Percentiles rank a stretch among this genome's conserved stretches.
Conservation (phyloP, 495 filamentous ascomycete species). For the Penicillium odoratum region DNA sequence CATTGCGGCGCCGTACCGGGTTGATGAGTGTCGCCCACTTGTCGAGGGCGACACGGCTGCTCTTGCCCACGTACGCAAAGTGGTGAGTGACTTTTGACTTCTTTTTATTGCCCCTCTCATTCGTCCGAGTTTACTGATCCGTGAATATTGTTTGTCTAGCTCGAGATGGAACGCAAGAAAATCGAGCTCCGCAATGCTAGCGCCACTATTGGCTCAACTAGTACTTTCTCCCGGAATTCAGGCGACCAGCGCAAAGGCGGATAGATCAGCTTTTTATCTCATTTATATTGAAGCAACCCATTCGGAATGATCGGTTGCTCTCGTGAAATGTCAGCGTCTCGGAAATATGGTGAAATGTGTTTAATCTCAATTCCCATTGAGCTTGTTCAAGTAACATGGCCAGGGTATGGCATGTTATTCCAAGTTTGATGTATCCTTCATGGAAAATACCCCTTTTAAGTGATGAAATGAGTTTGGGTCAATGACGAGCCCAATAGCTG, state of each 20-base stretch:
- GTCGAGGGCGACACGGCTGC: conserved; percentile 50
- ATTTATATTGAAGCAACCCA: background rate
- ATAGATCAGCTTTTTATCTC: conserved; percentile 8
- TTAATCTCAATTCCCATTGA: conserved; percentile 11
- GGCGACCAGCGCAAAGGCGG: conserved; percentile 33
- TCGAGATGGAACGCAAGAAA: conserved; percentile 53
- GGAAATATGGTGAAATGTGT: conserved; percentile 6
- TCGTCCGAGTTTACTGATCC: background rate
- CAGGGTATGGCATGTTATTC: conserved; percentile 2
- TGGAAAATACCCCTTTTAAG: conserved; percentile 20
- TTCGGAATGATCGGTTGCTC: background rate
- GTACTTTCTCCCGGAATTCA: conserved; percentile 33
- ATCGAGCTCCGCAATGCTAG: conserved; percentile 48
- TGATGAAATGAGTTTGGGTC: conserved; percentile 6
- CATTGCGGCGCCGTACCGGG: conserved; percentile 59
- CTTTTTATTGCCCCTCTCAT: conserved; percentile 1
- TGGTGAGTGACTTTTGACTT: conserved; percentile 46
- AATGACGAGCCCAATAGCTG: background rate
- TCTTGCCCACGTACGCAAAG: conserved; percentile 61
- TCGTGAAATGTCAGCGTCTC: conserved; percentile 1
- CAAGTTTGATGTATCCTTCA: conserved; percentile 13
- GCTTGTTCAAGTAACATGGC: conserved; percentile 5
- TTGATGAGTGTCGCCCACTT: conserved; percentile 57
- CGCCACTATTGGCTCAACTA: conserved; percentile 40
- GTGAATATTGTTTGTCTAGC: conserved; percentile 20